phyloP scores from a whole-genome alignment of 2,329 filamentous ascomycete genomes.

The Diaporthe sp. region DNA sequence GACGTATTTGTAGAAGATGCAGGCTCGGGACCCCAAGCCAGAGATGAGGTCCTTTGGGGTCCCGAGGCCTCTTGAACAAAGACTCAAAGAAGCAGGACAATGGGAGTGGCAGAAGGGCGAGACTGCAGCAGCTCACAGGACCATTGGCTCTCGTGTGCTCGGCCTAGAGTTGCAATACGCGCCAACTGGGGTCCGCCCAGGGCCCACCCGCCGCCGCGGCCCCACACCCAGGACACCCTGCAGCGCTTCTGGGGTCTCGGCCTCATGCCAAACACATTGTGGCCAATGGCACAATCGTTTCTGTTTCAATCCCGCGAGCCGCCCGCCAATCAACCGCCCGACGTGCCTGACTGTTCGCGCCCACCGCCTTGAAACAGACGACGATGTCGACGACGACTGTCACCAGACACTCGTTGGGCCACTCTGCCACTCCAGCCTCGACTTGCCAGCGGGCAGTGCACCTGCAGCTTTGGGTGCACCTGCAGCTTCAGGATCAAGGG shows the following conservation, averaged over 20 bases:
- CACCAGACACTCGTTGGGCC: background rate
- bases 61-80: background rate
- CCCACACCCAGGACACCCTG: background rate
- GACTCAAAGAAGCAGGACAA: conserved; percentile 25
- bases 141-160: conserved; percentile 15
- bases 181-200: background rate
- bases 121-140: background rate
- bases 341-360: conserved; percentile 1
- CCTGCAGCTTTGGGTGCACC: background rate
- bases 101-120: background rate
- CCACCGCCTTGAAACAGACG: conserved; percentile 1
- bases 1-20: conserved; percentile 5
- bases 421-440: background rate
- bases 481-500: background rate
- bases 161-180: conserved; percentile 16
- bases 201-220: background rate
- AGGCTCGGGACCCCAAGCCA: background rate
- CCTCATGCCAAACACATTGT: conserved; percentile 12
- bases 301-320: conserved; percentile 8
- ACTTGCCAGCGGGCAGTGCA: conserved; percentile 2
- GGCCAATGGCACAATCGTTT: conserved; percentile 22
- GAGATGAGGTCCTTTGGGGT: background rate
- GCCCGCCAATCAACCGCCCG: conserved; percentile 15
- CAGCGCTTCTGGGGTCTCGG: conserved; percentile 10
- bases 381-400: background rate